A percentile compares a stretch with the other conserved stretches of the same genome.
phyloP scores from a whole-genome alignment of 192 early-diverging fungal species.

The Pecoramyces ruminantium region DNA sequence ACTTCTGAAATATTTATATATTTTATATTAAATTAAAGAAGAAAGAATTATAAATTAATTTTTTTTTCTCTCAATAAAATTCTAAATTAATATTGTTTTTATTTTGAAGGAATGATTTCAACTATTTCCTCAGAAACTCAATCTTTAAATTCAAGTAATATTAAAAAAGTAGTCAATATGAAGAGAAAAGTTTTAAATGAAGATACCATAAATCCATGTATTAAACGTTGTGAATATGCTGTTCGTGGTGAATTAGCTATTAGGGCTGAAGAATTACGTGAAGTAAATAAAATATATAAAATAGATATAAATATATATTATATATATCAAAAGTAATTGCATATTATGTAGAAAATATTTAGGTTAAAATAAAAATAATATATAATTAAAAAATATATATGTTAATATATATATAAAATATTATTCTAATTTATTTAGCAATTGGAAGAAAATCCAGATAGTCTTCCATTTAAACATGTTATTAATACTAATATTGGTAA shows the following conservation, averaged over 20 bases:
- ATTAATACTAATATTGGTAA: constrained; percentile 82
- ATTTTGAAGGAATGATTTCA: background rate
- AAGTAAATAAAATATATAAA: no score
- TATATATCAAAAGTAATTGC: no score
- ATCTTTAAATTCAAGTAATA: background rate
- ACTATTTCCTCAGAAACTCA: background rate
- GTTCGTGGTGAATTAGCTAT: constrained; percentile 92
- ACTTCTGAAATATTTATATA: no score
- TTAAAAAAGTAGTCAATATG: background rate
- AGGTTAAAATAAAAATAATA: no score
- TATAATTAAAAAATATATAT: no score
- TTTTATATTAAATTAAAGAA: no score
- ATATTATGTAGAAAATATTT: no score
- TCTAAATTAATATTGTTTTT: no score
- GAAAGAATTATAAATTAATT: no score
- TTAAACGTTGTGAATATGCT: constrained; percentile 76
- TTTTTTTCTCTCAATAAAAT: no score
- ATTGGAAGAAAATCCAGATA: constrained; percentile 2
- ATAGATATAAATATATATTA: no score
- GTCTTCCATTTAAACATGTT: constrained; percentile 51
- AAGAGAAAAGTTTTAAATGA: constrained; percentile 41
- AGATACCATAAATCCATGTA: constrained; percentile 52
- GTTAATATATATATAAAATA: background rate
- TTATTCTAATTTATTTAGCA: background rate
- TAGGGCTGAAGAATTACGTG: constrained; percentile 62